Conservation (phyloP, 768 basidiomycete species). For the Lanmaoa rubissima region DNA sequence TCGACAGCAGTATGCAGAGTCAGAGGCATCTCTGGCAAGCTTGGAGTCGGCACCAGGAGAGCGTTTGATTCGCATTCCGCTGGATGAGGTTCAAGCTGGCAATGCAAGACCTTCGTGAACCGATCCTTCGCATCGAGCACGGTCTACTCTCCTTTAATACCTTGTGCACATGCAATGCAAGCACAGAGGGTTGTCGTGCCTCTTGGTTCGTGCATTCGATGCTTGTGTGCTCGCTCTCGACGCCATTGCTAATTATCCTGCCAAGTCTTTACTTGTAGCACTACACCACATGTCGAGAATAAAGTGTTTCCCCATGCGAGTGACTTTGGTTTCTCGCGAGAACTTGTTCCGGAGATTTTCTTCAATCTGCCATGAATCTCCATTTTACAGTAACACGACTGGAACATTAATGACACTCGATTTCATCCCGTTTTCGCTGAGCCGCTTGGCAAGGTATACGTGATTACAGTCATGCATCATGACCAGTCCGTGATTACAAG, state of each 20-base stretch:
- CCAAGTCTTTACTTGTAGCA: background rate
- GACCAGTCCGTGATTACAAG: background rate
- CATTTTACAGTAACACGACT: background rate
- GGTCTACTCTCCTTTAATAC: no score
- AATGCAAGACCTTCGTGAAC: constrained; percentile 12
- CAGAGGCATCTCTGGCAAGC: constrained; percentile 20
- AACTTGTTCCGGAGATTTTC: background rate
- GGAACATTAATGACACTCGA: background rate
- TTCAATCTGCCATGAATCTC: background rate
- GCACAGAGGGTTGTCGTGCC: no score
- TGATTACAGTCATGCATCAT: background rate
- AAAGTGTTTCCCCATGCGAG: no score
- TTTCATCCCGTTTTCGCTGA: background rate
- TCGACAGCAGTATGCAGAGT: constrained; percentile 34
- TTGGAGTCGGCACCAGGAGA: constrained; percentile 42
- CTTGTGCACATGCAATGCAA: background rate
- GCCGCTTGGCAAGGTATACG: background rate
- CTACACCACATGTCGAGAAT: background rate
- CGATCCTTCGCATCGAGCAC: background rate
- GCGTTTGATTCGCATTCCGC: constrained; percentile 69
- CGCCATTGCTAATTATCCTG: background rate
- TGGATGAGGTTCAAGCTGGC: constrained; percentile 56
- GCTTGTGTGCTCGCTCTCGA: no score
- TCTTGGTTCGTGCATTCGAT: no score
- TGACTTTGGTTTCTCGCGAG: no score